Evolutionary conservation across 352 stramenopile genomes (phyloP).

Genomic region (Globisporangium irregulare): DNA sequence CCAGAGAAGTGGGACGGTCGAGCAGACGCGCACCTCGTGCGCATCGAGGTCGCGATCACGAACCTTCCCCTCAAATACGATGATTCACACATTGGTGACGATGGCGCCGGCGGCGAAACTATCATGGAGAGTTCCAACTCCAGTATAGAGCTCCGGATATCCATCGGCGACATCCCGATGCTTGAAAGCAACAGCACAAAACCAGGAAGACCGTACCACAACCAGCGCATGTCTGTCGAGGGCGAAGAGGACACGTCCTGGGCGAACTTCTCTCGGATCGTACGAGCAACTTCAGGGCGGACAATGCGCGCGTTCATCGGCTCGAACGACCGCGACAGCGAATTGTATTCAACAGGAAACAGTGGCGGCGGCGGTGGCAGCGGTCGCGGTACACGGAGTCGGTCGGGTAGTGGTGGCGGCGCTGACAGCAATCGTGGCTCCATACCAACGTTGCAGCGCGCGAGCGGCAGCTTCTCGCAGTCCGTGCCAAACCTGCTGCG

Average conservation of each 20-base stretch:
- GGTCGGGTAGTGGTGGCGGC: background rate
- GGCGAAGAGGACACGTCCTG: slow-evolving; percentile 21
- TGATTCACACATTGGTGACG: background rate
- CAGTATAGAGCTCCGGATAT: slow-evolving; percentile 13
- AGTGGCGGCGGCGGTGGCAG: background rate
- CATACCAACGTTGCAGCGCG: slow-evolving; percentile 14
- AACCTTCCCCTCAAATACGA: slow-evolving; percentile 17
- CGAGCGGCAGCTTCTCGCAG: slow-evolving; percentile 15
- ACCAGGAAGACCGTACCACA: background rate
- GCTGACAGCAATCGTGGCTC: slow-evolving; percentile 5
- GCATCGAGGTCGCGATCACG: slow-evolving; percentile 33
- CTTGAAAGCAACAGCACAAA: slow-evolving; percentile 11
- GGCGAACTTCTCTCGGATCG: slow-evolving; percentile 28
- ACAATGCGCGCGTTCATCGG: slow-evolving; percentile 26
- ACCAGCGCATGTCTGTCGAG: slow-evolving; percentile 3
- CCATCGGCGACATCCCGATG: slow-evolving; percentile 16
- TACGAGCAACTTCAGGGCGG: slow-evolving; percentile 27
- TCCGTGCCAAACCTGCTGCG: slow-evolving; percentile 49
- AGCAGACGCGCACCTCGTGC: slow-evolving; percentile 24
- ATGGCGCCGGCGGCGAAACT: background rate
- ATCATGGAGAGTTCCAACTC: slow-evolving; percentile 2
- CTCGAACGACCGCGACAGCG: slow-evolving; percentile 23
- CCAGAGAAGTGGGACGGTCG: slow-evolving; percentile 22
- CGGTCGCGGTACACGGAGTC: slow-evolving; percentile 3
- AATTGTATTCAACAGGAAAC: slow-evolving; percentile 9